Conservation (phyloP, 495 filamentous ascomycete species). For the Parachaetomium inaequale region DNA sequence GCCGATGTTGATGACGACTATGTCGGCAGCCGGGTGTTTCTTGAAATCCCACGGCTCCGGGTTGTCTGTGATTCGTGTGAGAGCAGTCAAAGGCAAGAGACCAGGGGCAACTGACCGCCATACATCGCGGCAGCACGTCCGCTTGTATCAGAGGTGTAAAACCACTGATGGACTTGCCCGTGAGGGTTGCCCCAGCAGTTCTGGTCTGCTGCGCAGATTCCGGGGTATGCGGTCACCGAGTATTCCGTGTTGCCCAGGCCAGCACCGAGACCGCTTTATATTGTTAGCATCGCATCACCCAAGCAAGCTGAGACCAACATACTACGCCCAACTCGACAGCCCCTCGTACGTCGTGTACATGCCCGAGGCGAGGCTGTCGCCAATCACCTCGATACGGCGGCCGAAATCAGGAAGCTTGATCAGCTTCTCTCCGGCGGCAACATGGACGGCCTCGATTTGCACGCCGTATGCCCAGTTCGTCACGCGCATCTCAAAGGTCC, state of each 20-base stretch:
- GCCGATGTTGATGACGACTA: slow-evolving; percentile 65
- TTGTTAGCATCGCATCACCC: neutral
- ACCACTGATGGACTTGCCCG: slow-evolving; percentile 62
- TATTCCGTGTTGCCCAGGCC: slow-evolving; percentile 64
- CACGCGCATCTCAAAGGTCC: slow-evolving; percentile 54
- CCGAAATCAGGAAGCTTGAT: slow-evolving; percentile 49
- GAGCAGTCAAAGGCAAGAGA: neutral
- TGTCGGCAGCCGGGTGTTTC: slow-evolving; percentile 56
- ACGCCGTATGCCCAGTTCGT: slow-evolving; percentile 67
- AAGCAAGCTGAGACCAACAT: slow-evolving; percentile 15
- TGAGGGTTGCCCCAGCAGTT: slow-evolving; percentile 56
- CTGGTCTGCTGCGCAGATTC: slow-evolving; percentile 58
- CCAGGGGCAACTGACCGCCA: slow-evolving; percentile 37
- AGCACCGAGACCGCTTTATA: slow-evolving; percentile 44
- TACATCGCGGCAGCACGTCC: slow-evolving; percentile 49
- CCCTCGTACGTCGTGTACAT: slow-evolving; percentile 64
- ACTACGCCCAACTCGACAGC: slow-evolving; percentile 57
- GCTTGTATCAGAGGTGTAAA: slow-evolving; percentile 59
- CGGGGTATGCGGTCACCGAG: slow-evolving; percentile 59
- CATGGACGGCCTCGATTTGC: slow-evolving; percentile 56
- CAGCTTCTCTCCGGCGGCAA: slow-evolving; percentile 46
- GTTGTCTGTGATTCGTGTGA: slow-evolving; percentile 31
- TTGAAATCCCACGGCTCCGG: slow-evolving; percentile 60
- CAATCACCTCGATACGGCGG: slow-evolving; percentile 63
- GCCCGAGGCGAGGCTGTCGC: slow-evolving; percentile 55